Percentiles rank a stretch among this genome's conserved stretches.
These are phyloP conservation scores for Cryptosporidium sp. DNA, from an alignment of 169 alveolate genomes.

Conservation along the genomic window DNA sequence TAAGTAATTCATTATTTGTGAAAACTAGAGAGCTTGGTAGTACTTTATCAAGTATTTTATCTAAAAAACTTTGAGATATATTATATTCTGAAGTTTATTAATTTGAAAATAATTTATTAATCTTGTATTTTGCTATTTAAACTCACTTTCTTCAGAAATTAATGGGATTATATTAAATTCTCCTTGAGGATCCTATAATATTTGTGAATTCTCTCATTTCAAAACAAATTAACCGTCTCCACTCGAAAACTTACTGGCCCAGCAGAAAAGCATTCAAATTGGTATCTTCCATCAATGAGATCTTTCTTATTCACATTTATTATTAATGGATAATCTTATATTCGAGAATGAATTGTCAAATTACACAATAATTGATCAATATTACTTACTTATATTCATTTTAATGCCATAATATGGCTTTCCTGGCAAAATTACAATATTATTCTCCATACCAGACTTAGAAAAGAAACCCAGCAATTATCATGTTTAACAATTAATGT, in stretches of 20 bases:
- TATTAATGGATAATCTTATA: constrained; percentile 14
- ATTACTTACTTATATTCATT: constrained; percentile 19
- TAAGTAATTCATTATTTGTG: not conserved
- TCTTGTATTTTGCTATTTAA: not conserved
- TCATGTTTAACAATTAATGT: not conserved
- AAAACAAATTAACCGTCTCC: not conserved
- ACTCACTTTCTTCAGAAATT: constrained; percentile 25
- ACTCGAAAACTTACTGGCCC: constrained; percentile 54
- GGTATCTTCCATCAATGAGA: constrained; percentile 26
- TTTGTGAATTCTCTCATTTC: not conserved
- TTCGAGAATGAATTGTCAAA: not conserved
- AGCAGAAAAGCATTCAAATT: constrained; percentile 35
- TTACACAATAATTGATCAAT: not conserved
- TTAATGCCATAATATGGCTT: constrained; percentile 37
- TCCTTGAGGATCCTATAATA: constrained; percentile 56
- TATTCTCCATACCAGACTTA: not conserved
- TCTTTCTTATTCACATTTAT: constrained; percentile 18
- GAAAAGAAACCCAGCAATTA: not conserved
- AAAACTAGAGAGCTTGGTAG: constrained; percentile 27
- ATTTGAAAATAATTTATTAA: not conserved
- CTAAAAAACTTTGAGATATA: not conserved
- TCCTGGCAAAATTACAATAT: constrained; percentile 41
- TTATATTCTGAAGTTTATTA: not conserved
- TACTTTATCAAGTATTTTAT: not conserved
- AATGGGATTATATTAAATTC: constrained; percentile 21